Evolutionary conservation across 495 filamentous ascomycete genomes (phyloP), one percentile per base, ranked within the genome.

Genomic region (Talaromyces liani): DNA sequence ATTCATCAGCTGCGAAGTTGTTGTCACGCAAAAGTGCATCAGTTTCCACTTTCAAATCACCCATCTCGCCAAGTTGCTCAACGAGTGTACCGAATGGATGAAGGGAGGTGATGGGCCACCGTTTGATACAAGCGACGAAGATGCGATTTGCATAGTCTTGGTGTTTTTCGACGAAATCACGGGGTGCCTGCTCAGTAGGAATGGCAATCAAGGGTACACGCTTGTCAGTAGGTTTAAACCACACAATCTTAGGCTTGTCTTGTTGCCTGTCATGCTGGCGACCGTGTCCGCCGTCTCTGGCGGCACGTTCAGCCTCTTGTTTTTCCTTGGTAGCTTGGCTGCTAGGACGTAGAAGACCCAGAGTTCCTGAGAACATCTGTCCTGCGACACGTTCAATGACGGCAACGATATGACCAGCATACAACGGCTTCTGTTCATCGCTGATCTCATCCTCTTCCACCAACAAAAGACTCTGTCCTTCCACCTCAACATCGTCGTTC

Each of bases 221-320:
- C 83, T 98, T 98, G 75, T 98, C 94, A 1, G 94, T 98, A 62
- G 94, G 94, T 81, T 98, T 98, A 82, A 98, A 98, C 94, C 94
- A 98, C 34, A 98, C 94, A 77, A 98, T 98, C 87, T 98, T 98
- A 45, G 94, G 94, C 77, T 97, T 98, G 61, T 98, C 95, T 73
- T 92, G 92, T 63, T 92, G 87, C 57, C 93, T 88, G 45, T 91
- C 88, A 33, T 89, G 89, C 60, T 95, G 88, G 60, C 93, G 91
- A 60, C 86, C 84, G 61, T 80, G 80, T 61, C 80, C 80, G 29
- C 94, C 94, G 72, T 98, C 95, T 68, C 95, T 87, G 67, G 92
- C 91, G 59, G 88, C 87, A 57, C 94, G 87, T 76, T 98, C 94
- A 53, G 94, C 94, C 75, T 98, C 94, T 73, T 98, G 94, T 78